Base-by-base conservation (phyloP, 768 basidiomycete species). In the Boletus edulis region DNA sequence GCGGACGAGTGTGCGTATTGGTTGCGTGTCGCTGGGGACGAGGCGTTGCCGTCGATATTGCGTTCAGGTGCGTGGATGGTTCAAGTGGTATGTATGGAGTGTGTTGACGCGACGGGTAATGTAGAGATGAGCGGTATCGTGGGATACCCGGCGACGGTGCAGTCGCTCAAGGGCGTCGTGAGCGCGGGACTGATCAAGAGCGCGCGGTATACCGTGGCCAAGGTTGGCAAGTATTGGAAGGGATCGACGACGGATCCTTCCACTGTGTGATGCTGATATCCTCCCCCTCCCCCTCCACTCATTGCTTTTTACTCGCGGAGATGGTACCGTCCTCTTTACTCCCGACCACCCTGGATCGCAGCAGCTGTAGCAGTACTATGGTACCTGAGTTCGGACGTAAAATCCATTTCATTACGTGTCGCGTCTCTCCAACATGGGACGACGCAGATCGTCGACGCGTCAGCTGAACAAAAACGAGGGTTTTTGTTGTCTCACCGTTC, bases 171-270 rank as follows among this genome's bases (percentile, higher is more conserved):
- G 73, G 94, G 94, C 27, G 66, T 98, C 46, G 81, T 89, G 18
- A 93, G 86, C 54, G 89, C 91, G 10, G 94, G 94, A 5, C 58
- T 89, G 11, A 76, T 79, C 46, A 94, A 94, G 79, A 91, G 90
- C 66, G 53, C 85, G 6, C 81, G 81, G 41, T 98, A 98, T 63
- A 75, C 81, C 43, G 60, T 78, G 24, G 83, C 86, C 44, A 98
- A 98, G 75, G 75, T 95, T 18, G 72, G 80, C 37, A 98, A 98
- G 72, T 97, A 93, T 89, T 89, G 89, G 83, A 70, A 68, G 49
- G 72, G 75, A 18, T 52, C 62, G 34, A 52, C 15, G 51, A 40
- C 35, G 48, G 22, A 27, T 27, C 3, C 27, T 27, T 27, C 27
- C 27, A 27, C 27, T 9, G 27, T 27, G 27, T 27, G 27, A 8